phyloP scores from a whole-genome alignment of 1,139 yeast species.

The Diutina ranongensis region DNA sequence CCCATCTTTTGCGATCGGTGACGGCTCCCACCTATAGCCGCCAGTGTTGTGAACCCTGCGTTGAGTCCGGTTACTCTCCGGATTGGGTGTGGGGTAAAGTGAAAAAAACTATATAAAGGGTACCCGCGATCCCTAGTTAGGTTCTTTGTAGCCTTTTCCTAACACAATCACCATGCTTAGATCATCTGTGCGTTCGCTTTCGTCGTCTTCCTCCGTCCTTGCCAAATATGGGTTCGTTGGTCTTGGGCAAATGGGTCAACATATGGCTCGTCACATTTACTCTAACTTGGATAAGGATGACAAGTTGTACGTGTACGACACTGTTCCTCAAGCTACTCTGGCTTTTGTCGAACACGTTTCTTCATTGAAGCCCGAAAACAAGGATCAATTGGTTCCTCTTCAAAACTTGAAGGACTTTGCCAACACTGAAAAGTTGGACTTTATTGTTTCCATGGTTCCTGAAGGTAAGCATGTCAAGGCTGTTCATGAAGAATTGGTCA shows the following conservation, averaged over 20 bases:
- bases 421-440: constrained; percentile 30
- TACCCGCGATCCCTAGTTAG: not conserved
- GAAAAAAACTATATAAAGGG: not conserved
- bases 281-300: constrained; percentile 29
- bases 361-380: constrained; percentile 15
- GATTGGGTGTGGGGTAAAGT: not conserved
- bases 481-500: constrained; percentile 30
- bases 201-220: constrained; percentile 11
- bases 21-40: not conserved
- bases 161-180: constrained; percentile 4
- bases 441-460: constrained; percentile 46
- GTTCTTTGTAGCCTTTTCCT: not conserved
- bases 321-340: constrained; percentile 20
- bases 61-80: not conserved
- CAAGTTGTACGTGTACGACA: constrained; percentile 34
- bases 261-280: constrained; percentile 46
- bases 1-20: too few species aligned
- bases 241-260: constrained; percentile 50
- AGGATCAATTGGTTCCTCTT: constrained; percentile 15
- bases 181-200: constrained; percentile 11
- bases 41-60: not conserved
- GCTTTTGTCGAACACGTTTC: constrained; percentile 19
- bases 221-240: constrained; percentile 43
- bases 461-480: constrained; percentile 43
- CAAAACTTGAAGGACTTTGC: constrained; percentile 18